These are phyloP conservation scores for Sporisorium exsertum DNA, from an alignment of 1,284 basidiomycete species.

Conservation along the genomic window DNA sequence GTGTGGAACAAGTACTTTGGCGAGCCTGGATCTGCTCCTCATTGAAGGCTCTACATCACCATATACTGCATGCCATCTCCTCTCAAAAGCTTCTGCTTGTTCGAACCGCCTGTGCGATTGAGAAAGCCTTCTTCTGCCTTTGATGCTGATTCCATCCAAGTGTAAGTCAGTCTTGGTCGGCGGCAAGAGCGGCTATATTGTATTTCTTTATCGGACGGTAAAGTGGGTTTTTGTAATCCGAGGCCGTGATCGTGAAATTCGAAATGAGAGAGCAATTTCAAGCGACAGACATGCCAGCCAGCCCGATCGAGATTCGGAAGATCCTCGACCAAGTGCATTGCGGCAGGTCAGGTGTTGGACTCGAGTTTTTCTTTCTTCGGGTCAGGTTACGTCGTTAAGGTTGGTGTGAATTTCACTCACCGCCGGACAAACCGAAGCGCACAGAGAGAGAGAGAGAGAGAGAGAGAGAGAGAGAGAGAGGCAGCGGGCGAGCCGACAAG, in stretches of 20 bases:
- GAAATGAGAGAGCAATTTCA: background rate
- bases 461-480: too few species aligned
- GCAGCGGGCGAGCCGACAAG: background rate
- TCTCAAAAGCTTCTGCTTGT: background rate
- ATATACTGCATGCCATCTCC: background rate
- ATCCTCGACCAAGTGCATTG: background rate
- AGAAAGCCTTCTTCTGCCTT: background rate
- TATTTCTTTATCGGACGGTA: constrained; percentile 3
- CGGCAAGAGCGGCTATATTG: too few species aligned
- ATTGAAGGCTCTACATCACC: too few species aligned
- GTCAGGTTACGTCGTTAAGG: background rate
- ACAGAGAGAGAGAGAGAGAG: too few species aligned
- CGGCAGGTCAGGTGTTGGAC: constrained; percentile 10
- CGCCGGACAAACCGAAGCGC: background rate
- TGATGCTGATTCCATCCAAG: too few species aligned
- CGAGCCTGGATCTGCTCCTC: constrained; percentile 25
- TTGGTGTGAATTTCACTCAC: background rate
- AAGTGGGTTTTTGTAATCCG: constrained; percentile 5
- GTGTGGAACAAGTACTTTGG: constrained; percentile 45
- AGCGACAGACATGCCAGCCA: background rate
- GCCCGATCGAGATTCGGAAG: background rate
- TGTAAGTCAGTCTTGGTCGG: too few species aligned
- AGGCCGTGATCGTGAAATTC: constrained; percentile 18
- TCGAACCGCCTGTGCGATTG: background rate
- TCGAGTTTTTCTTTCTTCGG: background rate